Conservation (phyloP, 495 filamentous ascomycete genomes). For the Hypoxylon subgilvum region DNA sequence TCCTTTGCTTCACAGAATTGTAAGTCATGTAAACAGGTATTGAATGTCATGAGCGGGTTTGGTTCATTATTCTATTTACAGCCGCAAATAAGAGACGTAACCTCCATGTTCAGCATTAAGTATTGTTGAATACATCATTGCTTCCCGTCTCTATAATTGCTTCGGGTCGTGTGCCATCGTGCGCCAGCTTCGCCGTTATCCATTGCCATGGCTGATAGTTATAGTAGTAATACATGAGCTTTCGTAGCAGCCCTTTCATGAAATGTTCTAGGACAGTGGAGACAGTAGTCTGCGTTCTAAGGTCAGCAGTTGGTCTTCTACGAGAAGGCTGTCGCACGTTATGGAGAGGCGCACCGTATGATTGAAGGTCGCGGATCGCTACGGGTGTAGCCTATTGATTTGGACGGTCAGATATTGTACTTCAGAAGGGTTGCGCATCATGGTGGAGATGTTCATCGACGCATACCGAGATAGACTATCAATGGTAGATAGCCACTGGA, state of each 20-base stretch:
- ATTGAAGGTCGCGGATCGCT: slow-evolving; percentile 91
- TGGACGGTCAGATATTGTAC: slow-evolving; percentile 30
- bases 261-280: slow-evolving; percentile 62
- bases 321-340: slow-evolving; percentile 2
- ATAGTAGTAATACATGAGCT: neutral
- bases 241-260: neutral
- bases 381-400: slow-evolving; percentile 78
- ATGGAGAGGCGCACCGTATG: slow-evolving; percentile 71
- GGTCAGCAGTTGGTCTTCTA: neutral
- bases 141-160: neutral
- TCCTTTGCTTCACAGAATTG: no score
- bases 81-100: slow-evolving; percentile 4
- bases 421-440: neutral
- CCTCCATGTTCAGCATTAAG: neutral
- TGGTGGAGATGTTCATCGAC: slow-evolving; percentile 12
- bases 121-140: slow-evolving; percentile 7
- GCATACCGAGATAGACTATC: slow-evolving; percentile 93
- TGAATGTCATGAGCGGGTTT: no score
- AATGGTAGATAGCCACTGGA: slow-evolving; percentile 91
- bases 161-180: neutral
- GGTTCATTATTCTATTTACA: slow-evolving; percentile 28
- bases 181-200: neutral
- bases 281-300: slow-evolving; percentile 67
- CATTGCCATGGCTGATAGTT: neutral
- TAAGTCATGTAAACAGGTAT: no score